Evolutionary conservation across 2,329 filamentous ascomycete genomes (phyloP).

Genomic region (Trichoderma koningii): DNA sequence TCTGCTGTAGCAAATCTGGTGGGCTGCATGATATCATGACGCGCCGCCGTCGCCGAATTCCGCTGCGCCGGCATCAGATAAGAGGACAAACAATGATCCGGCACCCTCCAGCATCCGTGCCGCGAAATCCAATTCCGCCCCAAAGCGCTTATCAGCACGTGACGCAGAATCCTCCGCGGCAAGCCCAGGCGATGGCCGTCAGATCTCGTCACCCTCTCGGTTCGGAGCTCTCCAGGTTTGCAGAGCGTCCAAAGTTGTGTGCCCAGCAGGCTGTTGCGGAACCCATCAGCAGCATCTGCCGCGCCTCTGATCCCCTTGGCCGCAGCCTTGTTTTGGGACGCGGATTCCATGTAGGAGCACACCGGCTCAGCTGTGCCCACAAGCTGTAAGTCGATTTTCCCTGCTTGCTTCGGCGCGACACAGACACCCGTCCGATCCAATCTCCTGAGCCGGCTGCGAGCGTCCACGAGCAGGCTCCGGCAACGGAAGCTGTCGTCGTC

Average conservation of each 20-base stretch:
- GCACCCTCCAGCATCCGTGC: neutral
- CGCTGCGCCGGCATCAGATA: slow-evolving; percentile 7
- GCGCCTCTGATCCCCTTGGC: neutral
- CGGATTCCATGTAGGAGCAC: slow-evolving; percentile 43
- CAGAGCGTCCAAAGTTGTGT: slow-evolving; percentile 33
- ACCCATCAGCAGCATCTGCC: slow-evolving; percentile 1
- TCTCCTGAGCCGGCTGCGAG: slow-evolving; percentile 22
- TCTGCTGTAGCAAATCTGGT: neutral
- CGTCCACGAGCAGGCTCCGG: slow-evolving; percentile 1
- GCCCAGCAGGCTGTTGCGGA: slow-evolving; percentile 9
- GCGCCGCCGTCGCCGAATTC: slow-evolving; percentile 15
- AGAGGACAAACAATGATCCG: slow-evolving; percentile 23
- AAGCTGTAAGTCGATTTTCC: slow-evolving; percentile 40
- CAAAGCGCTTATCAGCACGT: slow-evolving; percentile 41
- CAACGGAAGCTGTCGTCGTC: neutral
- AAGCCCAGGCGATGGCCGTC: slow-evolving; percentile 36
- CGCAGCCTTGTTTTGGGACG: slow-evolving; percentile 16
- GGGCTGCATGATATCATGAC: slow-evolving; percentile 24
- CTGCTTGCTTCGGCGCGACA: slow-evolving; percentile 33
- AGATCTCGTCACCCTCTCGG: slow-evolving; percentile 43
- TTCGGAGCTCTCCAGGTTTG: slow-evolving; percentile 43
- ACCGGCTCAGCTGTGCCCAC: slow-evolving; percentile 38
- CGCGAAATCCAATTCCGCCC: slow-evolving; percentile 5
- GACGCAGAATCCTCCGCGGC: slow-evolving; percentile 38
- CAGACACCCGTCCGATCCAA: slow-evolving; percentile 14